Conservation (phyloP, 1,284 basidiomycete genomes). For the Apiotrichum akiyoshidainum region DNA sequence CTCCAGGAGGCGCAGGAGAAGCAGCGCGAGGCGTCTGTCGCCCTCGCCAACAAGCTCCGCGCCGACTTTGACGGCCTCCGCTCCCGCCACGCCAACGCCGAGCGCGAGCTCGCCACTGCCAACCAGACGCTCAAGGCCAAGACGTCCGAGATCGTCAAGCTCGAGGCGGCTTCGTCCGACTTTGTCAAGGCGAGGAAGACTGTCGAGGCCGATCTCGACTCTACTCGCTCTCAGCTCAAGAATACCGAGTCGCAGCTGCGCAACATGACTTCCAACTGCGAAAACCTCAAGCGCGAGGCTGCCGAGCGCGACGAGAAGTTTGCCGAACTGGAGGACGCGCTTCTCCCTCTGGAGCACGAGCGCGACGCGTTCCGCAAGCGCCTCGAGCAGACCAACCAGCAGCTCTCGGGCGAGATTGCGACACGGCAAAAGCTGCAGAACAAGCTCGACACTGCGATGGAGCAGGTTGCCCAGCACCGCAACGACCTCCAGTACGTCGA, state of each 20-base stretch:
- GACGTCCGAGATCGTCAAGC: slow-evolving; percentile 54
- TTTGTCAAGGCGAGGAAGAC: slow-evolving; percentile 68
- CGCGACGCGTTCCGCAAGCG: slow-evolving; percentile 70
- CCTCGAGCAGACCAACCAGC: slow-evolving; percentile 60
- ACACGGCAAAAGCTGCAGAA: slow-evolving; percentile 74
- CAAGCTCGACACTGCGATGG: slow-evolving; percentile 61
- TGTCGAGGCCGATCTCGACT: slow-evolving; percentile 61
- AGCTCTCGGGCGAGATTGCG: slow-evolving; percentile 47
- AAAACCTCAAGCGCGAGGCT: slow-evolving; percentile 58
- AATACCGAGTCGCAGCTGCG: slow-evolving; percentile 67
- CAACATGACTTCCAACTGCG: slow-evolving; percentile 48
- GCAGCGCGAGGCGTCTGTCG: slow-evolving; percentile 28
- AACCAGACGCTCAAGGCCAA: slow-evolving; percentile 59
- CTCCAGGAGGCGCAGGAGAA: slow-evolving; percentile 38
- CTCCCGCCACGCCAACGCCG: slow-evolving; percentile 55
- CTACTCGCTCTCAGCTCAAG: slow-evolving; percentile 66
- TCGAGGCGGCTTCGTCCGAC: slow-evolving; percentile 59
- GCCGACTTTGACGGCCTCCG: slow-evolving; percentile 50
- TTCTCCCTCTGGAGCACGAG: slow-evolving; percentile 77
- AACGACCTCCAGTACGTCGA: slow-evolving; percentile 71
- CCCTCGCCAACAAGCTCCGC: slow-evolving; percentile 46
- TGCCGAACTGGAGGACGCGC: slow-evolving; percentile 80
- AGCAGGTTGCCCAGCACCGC: slow-evolving; percentile 65
- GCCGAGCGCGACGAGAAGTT: slow-evolving; percentile 67
- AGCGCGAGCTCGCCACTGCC: slow-evolving; percentile 56